Evolutionary conservation across 2,329 filamentous ascomycete genomes (phyloP), one percentile per base, ranked within the genome.

Genomic region (Acrodontium crateriforme): DNA sequence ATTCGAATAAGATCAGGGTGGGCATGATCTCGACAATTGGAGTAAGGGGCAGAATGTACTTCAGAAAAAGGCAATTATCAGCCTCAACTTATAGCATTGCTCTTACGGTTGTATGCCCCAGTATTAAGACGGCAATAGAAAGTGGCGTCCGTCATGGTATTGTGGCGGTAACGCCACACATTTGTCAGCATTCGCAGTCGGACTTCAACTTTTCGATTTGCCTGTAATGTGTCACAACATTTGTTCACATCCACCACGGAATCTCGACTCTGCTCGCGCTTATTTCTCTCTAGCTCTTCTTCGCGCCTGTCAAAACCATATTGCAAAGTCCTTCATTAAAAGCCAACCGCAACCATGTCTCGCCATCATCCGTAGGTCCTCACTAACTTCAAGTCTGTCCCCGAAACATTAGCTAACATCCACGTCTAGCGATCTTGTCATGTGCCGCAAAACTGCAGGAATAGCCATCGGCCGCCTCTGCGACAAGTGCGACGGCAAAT

Each of bases 401-500:
- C 20, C 11, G 17, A 55, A 46, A 13, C 21, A 19, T 20, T 29
- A 16, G 17, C 11, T 19, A 21, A 20, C 13, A 17, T 26, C 9
- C 22, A 26, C 25, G 16, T 17, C 24, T 29, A 82, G 78, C 58
- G 89, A 98, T 67, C 77, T 98, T 44, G 89, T 98, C 48, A 95
- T 95, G 87, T 98, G 89, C 72, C 85, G 87, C 65, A 98, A 98
- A 10, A 87, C 93, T 58, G 69, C 87, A 36, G 89, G 89, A 61
- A 94, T 95, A 55, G 81, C 85, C 49, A 93, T 98, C 70, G 89
- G 89, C 54, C 85, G 89, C 32, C 81, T 98, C 53, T 98, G 89
- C 70, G 89, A 98, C 65, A 98, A 98, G 64, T 98, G 89, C 67
- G 89, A 98, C 63, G 89, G 89, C 58, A 98, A 98, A 66, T 98